Evolutionary conservation across 2,329 filamentous ascomycete species (phyloP).

Genomic region (Claviceps cyperi): DNA sequence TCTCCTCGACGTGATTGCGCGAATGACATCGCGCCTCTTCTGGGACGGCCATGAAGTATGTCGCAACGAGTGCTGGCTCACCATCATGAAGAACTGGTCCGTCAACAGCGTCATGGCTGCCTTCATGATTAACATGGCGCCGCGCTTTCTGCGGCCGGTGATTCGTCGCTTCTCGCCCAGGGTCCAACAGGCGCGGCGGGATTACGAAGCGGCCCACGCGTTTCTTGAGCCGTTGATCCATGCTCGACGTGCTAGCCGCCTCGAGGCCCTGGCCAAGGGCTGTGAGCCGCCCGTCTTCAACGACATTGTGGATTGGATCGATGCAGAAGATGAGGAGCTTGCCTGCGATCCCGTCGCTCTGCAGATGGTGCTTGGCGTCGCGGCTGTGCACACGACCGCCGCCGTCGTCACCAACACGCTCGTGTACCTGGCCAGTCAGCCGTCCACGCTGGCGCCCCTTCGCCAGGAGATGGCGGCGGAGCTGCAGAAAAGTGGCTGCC

Average conservation of each 20-base stretch:
- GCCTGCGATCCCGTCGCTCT: constrained; percentile 7
- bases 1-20: constrained; percentile 5
- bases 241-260: constrained; percentile 3
- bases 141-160: constrained; percentile 3
- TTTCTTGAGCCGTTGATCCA: constrained; percentile 7
- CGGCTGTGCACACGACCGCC: constrained; percentile 6
- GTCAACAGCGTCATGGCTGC: constrained; percentile 7
- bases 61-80: constrained; percentile 4
- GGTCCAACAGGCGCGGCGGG: constrained; percentile 3
- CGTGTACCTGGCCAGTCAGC: constrained; percentile 4
- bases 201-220: constrained; percentile 5
- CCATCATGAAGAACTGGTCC: constrained; percentile 6
- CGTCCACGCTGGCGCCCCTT: constrained; percentile 2
- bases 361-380: constrained; percentile 7
- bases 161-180: constrained; percentile 5
- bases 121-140: constrained; percentile 7
- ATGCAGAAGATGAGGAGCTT: constrained; percentile 6
- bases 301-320: constrained; percentile 8
- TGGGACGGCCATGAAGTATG: constrained; percentile 7
- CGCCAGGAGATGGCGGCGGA: constrained; percentile 3
- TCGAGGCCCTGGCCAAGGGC: background rate
- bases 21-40: constrained; percentile 6
- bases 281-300: background rate
- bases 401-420: constrained; percentile 6
- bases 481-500: constrained; percentile 3